Evolutionary conservation across 148 eudicot species (phyloP), one percentile per base, ranked within the genome.

Genomic region (Vaccinium darrowii): DNA sequence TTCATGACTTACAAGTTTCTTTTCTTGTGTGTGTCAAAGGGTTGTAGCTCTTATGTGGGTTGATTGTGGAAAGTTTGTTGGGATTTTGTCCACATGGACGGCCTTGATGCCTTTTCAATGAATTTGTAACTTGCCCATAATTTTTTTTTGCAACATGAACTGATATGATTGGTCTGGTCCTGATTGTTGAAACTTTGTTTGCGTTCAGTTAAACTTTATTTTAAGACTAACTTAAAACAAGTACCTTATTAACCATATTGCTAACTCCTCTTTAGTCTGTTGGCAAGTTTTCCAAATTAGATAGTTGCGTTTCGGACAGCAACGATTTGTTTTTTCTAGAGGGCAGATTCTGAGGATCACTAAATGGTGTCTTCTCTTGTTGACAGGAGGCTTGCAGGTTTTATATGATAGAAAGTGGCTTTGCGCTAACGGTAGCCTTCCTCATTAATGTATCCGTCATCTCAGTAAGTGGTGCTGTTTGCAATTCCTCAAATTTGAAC

Each of bases 321-420:
- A 43, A 43, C 47, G 47, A 43, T 43, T 43, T 43, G 47, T 43
- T 43, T 43, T 43, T 43, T 43, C 47, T 43, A 1, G 53, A 51
- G 10, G 53, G 53, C 53, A 10, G 82, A 57, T 33, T 80, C 62
- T 18, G 8, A 33, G 58, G 50, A 80, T 4, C 25, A 73, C 54
- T 73, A 73, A 84, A 60, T 54, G 16, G 8, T 69, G 12, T 25
- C 50, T 50, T 27, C 36, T 76, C 85, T 72, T 84, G 33, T 50
- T 83, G 82, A 62, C 95, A 97, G 99, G 99, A 97, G 83, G 98
- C 98, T 79, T 94, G 98, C 90, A 90, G 98, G 86, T 97, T 91
- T 88, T 97, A 97, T 84, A 30, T 95, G 91, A 88, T 95, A 84
- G 99, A 97, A 85, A 95, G 99, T 85, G 98, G 98, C 74, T 85